Conservation (phyloP, 1,284 basidiomycete species). For the Trichosporon ovoides region DNA sequence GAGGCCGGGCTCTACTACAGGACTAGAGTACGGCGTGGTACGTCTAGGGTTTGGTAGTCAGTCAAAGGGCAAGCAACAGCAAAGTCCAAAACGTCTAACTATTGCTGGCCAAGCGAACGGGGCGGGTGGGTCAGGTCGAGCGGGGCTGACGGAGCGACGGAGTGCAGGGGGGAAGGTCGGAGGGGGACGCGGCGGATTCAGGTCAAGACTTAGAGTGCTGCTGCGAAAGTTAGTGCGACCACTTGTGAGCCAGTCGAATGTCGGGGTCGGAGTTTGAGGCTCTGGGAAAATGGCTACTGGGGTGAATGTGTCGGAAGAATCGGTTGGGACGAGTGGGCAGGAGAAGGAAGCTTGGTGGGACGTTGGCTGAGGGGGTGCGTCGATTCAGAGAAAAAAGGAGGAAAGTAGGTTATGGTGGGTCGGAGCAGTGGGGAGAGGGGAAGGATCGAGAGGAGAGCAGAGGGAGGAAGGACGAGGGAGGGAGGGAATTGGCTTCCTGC, state of each 20-base stretch:
- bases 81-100: too few relatives aligned
- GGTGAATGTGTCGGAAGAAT: slow-evolving; percentile 3
- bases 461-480: neutral
- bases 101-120: too few relatives aligned
- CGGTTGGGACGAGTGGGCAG: neutral
- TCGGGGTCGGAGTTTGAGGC: slow-evolving; percentile 4
- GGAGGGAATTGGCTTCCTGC: neutral
- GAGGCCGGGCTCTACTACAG: neutral
- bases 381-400: neutral
- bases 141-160: too few relatives aligned
- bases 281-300: neutral
- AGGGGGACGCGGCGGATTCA: too few relatives aligned
- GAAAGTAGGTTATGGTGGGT: neutral
- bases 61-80: too few relatives aligned
- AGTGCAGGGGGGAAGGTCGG: too few relatives aligned
- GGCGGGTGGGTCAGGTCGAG: too few relatives aligned
- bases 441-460: neutral
- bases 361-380: neutral
- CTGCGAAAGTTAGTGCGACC: neutral
- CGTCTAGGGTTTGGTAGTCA: too few relatives aligned
- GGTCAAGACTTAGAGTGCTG: too few relatives aligned
- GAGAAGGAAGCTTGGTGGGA: neutral
- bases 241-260: neutral
- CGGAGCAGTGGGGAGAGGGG: neutral
- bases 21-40: neutral